Evolutionary conservation across 1,139 yeast genomes (phyloP).

Genomic region (Geotrichum fermentans): DNA sequence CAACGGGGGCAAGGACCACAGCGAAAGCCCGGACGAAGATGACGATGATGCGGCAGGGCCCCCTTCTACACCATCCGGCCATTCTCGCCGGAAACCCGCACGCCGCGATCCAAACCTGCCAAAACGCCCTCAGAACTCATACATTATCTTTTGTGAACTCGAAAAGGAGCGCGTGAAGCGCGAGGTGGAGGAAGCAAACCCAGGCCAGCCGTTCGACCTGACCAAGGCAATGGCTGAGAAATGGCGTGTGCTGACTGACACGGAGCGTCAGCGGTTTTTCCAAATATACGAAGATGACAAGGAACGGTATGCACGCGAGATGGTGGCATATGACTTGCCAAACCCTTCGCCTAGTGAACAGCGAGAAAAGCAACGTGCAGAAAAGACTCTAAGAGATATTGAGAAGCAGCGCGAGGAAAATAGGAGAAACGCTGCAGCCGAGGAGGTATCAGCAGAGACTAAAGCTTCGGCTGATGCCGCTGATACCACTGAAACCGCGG

Average conservation of each 20-base stretch:
- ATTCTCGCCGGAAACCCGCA: conserved; percentile 25
- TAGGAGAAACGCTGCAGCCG: not conserved
- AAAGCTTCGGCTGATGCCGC: not conserved
- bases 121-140: conserved; percentile 85
- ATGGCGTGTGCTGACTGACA: conserved; percentile 74
- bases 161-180: conserved; percentile 70
- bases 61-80: conserved; percentile 5
- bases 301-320: conserved; percentile 66
- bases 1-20: conserved; percentile 4
- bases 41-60: conserved; percentile 16
- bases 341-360: conserved; percentile 28
- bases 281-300: conserved; percentile 77
- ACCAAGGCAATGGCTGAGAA: conserved; percentile 77
- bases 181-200: conserved; percentile 44
- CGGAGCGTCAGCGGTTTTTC: conserved; percentile 67
- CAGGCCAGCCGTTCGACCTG: conserved; percentile 54
- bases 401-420: conserved; percentile 24
- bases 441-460: no score
- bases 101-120: conserved; percentile 78
- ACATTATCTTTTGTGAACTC: conserved; percentile 77
- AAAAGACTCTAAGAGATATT: conserved; percentile 28
- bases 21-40: conserved; percentile 16
- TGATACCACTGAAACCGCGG: not conserved
- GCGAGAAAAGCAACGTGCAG: conserved; percentile 29
- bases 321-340: conserved; percentile 53